Base-by-base conservation (phyloP, 73 alveolate species). In the Uronychia setigera region DNA sequence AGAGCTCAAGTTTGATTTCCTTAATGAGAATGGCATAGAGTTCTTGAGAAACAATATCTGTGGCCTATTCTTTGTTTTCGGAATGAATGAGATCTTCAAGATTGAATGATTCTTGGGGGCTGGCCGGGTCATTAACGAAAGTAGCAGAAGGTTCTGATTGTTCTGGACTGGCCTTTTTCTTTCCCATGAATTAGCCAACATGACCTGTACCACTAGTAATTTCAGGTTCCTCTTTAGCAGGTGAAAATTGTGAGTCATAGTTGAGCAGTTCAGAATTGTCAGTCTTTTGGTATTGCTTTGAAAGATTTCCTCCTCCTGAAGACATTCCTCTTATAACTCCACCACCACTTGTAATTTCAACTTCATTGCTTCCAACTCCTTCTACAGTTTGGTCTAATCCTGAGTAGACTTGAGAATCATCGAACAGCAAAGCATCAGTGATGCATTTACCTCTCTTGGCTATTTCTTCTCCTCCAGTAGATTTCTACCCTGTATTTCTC, bases 1-100 rank as follows among this genome's bases (percentile, higher is more conserved):
- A 81, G 0, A 81, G 88, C 88, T 81, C 88, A 1, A 35, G 34
- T 27, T 34, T 57, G 25, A 80, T 26, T 58, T 80, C 87, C 0
- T 35, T 28, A 9, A 80, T 58, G 0, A 80, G 59, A 13, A 46
- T 46, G 5, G 5, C 19, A 19, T 46, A 46, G 5, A 46, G 5
- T 46, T 46, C 67, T 11, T 46, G n/a, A 11, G 67, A 46, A 46
- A 46, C 19, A 5, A 46, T 11, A 46, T 46, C 67, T 5, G 67
- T 19, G 5, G 5, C 19, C 5, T 5, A 11, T 46, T 46, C 67
- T 11, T 11, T 5, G 67, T 19, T 19, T 11, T 5, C 5, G n/a
- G 5, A 5, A 5, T 46, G 5, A 19, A 19, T 46, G 5, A 46
- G 5, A 11, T 46, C 67, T 19, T 46, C 67, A 46, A 46, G 67